A percentile compares a stretch with the other conserved stretches of the same genome.
These are phyloP conservation scores for Vachellia collinsii DNA, from an alignment of 306 rosid genomes.

Conservation along the genomic window DNA sequence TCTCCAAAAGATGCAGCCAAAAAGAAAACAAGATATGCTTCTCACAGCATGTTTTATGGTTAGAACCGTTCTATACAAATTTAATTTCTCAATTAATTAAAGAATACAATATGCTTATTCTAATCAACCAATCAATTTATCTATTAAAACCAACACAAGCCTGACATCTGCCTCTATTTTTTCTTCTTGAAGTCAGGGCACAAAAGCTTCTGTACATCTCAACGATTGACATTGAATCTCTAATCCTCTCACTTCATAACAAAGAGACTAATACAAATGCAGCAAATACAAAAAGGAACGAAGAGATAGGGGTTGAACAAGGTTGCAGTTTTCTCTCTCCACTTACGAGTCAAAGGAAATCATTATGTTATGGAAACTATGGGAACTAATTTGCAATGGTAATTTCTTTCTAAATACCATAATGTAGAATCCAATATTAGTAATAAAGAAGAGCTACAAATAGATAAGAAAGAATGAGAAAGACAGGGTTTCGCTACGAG, in stretches of 20 bases:
- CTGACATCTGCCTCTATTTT: background rate
- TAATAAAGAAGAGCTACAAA: background rate
- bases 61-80: background rate
- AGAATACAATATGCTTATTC: background rate
- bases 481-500: background rate
- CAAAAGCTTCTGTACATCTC: background rate
- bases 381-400: background rate
- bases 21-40: background rate
- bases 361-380: too few species aligned
- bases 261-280: background rate
- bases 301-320: background rate
- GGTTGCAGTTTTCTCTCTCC: background rate
- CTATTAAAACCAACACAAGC: background rate
- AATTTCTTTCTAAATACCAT: background rate
- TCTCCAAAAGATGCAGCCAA: background rate
- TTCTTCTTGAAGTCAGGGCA: background rate
- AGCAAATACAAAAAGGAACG: background rate
- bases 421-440: background rate
- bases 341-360: background rate
- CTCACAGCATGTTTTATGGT: conserved; percentile 16
- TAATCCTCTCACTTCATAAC: background rate
- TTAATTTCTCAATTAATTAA: background rate
- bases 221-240: background rate
- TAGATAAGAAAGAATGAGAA: background rate
- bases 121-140: background rate